phyloP scores from a whole-genome alignment of 2,329 filamentous ascomycete genomes.

The Colletotrichum tropicale region DNA sequence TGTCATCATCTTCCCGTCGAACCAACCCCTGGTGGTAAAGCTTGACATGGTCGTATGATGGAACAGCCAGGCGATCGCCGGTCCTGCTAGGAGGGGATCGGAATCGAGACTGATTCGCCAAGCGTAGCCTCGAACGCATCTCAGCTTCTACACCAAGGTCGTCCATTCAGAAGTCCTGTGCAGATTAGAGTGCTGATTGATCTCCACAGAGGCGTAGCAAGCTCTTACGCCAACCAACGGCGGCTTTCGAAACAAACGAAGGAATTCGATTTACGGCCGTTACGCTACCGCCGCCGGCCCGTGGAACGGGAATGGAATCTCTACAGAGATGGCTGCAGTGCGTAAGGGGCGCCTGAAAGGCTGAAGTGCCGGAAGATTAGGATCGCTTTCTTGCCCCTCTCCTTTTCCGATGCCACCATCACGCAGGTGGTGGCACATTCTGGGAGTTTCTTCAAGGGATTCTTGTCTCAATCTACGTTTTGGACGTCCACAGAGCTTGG shows the following conservation, averaged over 20 bases:
- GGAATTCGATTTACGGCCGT: slow-evolving; percentile 12
- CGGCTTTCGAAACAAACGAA: slow-evolving; percentile 4
- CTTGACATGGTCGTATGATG: neutral
- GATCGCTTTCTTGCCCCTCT: neutral
- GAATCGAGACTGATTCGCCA: neutral
- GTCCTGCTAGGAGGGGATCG: neutral
- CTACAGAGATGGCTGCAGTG: neutral
- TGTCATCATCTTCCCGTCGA: neutral
- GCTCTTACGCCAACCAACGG: neutral
- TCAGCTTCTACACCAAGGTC: neutral
- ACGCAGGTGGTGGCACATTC: neutral
- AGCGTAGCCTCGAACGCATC: neutral
- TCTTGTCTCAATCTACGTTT: neutral
- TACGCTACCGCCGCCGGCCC: neutral
- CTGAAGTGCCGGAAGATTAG: neutral
- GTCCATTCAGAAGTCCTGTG: neutral
- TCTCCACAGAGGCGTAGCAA: slow-evolving; percentile 11
- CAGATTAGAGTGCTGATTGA: slow-evolving; percentile 14
- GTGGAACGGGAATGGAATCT: neutral
- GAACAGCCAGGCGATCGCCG: neutral
- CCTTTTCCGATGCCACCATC: neutral
- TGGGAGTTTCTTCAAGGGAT: neutral
- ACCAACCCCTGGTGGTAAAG: neutral
- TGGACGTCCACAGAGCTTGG: neutral
- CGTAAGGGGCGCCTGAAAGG: neutral